These are phyloP conservation scores for Ogataea salicorniae DNA, from an alignment of 805 yeast species.

Conservation along the genomic window DNA sequence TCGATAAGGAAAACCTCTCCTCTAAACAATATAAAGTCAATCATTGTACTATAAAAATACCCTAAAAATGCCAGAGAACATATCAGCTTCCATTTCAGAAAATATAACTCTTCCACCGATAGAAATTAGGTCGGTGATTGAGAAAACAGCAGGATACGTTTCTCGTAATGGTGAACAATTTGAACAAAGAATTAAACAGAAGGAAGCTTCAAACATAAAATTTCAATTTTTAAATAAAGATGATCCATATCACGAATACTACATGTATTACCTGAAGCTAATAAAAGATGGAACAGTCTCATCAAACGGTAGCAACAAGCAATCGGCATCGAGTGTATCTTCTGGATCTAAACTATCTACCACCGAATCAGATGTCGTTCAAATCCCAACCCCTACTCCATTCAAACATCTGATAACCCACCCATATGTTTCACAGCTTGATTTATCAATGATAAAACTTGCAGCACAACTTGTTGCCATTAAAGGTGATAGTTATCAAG, in stretches of 20 bases:
- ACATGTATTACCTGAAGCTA: conserved; percentile 40
- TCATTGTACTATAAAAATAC: no score
- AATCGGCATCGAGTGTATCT: no score
- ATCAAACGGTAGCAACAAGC: not conserved
- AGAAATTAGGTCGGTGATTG: conserved; percentile 46
- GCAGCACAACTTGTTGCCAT: conserved; percentile 66
- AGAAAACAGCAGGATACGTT: conserved; percentile 70
- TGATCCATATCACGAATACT: conserved; percentile 56
- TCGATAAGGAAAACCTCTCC: no score
- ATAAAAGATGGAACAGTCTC: conserved; percentile 22
- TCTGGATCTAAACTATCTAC: no score
- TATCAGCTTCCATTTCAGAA: conserved; percentile 24
- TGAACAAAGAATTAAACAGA: conserved; percentile 48
- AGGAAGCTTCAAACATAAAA: conserved; percentile 43
- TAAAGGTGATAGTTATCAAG: conserved; percentile 47
- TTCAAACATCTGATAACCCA: conserved; percentile 24
- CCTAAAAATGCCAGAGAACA: not conserved
- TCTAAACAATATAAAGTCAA: no score
- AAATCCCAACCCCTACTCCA: conserved; percentile 10
- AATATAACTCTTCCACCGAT: conserved; percentile 52
- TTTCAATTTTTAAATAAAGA: conserved; percentile 58
- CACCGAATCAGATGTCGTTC: not conserved
- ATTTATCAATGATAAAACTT: conserved; percentile 62
- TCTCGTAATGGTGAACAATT: conserved; percentile 61
- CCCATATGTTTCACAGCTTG: conserved; percentile 50